Conservation (phyloP, 768 basidiomycete species). For the Tylopilus cervinicoccineus region DNA sequence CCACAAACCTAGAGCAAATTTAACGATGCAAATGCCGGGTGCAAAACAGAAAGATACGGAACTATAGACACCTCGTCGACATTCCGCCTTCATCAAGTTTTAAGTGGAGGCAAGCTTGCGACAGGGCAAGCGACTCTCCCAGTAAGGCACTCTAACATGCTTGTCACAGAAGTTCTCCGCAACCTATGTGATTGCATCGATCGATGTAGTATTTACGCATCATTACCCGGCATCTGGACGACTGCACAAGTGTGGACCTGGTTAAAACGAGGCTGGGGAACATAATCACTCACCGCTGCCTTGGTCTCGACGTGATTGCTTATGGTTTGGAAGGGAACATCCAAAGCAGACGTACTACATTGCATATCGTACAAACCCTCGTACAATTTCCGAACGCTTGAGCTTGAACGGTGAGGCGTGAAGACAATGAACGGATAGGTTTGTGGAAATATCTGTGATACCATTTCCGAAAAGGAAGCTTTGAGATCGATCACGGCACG, state of each 20-base stretch:
- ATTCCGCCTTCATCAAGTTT: constrained; percentile 37
- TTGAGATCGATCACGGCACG: constrained; percentile 58
- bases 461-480: constrained; percentile 78
- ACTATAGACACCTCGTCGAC: constrained; percentile 59
- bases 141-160: constrained; percentile 44
- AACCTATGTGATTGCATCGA: constrained; percentile 59
- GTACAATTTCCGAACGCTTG: constrained; percentile 29
- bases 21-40: neutral
- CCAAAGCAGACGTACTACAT: constrained; percentile 49
- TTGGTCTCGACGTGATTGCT: constrained; percentile 47
- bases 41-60: neutral
- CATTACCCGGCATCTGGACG: constrained; percentile 62
- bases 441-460: constrained; percentile 52
- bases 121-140: constrained; percentile 24
- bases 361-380: constrained; percentile 44
- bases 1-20: constrained; percentile 20
- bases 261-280: neutral
- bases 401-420: neutral
- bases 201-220: constrained; percentile 61
- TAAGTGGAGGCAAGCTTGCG: neutral
- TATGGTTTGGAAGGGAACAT: constrained; percentile 46
- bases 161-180: constrained; percentile 63
- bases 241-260: constrained; percentile 31
- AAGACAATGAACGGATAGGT: constrained; percentile 18
- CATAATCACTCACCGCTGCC: constrained; percentile 40